Conservation (phyloP, 768 basidiomycete species). For the Kockovaella imperatae region DNA sequence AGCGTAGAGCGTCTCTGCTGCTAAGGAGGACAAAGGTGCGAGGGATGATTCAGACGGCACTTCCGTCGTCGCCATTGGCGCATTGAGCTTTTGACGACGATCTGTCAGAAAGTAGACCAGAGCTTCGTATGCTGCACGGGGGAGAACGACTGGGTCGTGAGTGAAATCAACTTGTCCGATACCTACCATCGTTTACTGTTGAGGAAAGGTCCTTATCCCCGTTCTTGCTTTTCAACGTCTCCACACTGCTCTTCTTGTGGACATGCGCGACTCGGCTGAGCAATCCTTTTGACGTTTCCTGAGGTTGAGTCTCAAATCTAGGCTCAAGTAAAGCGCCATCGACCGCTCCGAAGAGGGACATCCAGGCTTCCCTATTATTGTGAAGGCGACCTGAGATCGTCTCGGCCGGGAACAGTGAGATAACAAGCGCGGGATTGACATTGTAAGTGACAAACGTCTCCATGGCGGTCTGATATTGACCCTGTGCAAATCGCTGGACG, state of each 20-base stretch:
- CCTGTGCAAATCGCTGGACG: slow-evolving; percentile 63
- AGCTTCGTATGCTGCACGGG: slow-evolving; percentile 61
- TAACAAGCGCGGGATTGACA: slow-evolving; percentile 85
- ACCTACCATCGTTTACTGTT: slow-evolving; percentile 34
- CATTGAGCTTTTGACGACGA: slow-evolving; percentile 73
- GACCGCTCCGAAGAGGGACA: slow-evolving; percentile 70
- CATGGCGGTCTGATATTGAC: slow-evolving; percentile 68
- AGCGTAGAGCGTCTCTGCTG: slow-evolving; percentile 53
- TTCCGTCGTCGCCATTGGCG: slow-evolving; percentile 64
- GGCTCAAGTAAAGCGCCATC: slow-evolving; percentile 40
- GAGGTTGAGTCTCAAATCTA: slow-evolving; percentile 34
- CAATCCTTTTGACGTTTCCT: slow-evolving; percentile 30
- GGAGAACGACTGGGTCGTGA: slow-evolving; percentile 22
- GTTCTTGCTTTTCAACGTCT: slow-evolving; percentile 24
- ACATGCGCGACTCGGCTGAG: slow-evolving; percentile 20
- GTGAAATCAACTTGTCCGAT: neutral
- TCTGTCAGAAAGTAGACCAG: slow-evolving; percentile 82
- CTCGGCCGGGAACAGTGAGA: slow-evolving; percentile 72
- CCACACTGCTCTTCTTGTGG: slow-evolving; percentile 38
- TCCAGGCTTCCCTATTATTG: slow-evolving; percentile 64
- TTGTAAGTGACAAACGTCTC: slow-evolving; percentile 81
- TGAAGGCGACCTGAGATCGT: slow-evolving; percentile 69
- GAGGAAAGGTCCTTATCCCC: no score
- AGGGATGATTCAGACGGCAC: slow-evolving; percentile 62
- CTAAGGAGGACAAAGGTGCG: slow-evolving; percentile 52